These are phyloP conservation scores for Buddleja alternifolia DNA, from an alignment of 257 asterid genomes.

Conservation along the genomic window DNA sequence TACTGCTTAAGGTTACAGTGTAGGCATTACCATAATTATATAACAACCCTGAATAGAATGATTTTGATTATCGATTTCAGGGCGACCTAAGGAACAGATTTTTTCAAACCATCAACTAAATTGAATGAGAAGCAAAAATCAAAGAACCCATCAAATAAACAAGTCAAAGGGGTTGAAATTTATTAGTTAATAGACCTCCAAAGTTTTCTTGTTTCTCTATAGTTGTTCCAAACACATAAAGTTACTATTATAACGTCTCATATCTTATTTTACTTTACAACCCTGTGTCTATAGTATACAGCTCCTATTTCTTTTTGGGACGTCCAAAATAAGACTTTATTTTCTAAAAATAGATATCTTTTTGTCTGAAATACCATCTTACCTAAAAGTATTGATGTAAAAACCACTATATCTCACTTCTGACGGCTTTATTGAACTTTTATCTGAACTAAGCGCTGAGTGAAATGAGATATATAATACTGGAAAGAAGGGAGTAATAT, in stretches of 20 bases:
- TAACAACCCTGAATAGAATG: not conserved
- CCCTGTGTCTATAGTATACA: too few relatives aligned
- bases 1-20: not conserved
- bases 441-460: too few relatives aligned
- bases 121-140: not conserved
- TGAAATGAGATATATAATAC: too few relatives aligned
- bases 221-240: not conserved
- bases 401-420: too few relatives aligned
- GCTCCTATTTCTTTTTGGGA: too few relatives aligned
- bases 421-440: too few relatives aligned
- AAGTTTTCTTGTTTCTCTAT: not conserved
- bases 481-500: too few relatives aligned
- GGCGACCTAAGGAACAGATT: not conserved
- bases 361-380: too few relatives aligned
- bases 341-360: too few relatives aligned
- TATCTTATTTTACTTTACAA: not conserved
- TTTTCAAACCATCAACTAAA: not conserved
- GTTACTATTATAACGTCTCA: not conserved
- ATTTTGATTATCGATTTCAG: not conserved
- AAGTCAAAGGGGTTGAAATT: not conserved
- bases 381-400: too few relatives aligned
- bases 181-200: conserved; percentile 1
- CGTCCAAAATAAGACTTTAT: too few relatives aligned
- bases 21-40: not conserved
- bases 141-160: not conserved